Evolutionary conservation across 306 rosid genomes (phyloP).

Genomic region (Arachis stenosperma): DNA sequence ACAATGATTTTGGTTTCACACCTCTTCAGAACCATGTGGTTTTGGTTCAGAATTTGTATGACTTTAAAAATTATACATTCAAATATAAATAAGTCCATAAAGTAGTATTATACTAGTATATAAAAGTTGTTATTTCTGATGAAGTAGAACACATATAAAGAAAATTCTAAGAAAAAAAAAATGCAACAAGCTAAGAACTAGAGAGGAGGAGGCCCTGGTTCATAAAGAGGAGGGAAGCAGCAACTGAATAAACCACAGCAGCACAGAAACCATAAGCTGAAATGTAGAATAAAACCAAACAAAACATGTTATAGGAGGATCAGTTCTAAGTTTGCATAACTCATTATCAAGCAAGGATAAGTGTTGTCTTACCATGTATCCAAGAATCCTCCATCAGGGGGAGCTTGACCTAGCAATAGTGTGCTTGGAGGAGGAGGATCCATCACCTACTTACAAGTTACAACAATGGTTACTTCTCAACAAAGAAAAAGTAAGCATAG

Average conservation of each 20-base stretch:
- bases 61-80: too few species aligned
- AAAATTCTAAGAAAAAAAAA: neutral
- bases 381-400: constrained; percentile 52
- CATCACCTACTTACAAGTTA: constrained; percentile 39
- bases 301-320: neutral
- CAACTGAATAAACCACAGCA: constrained; percentile 75
- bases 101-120: too few species aligned
- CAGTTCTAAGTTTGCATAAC: neutral
- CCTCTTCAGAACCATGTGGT: too few species aligned
- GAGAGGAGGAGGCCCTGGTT: constrained; percentile 69
- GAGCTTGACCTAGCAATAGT: constrained; percentile 57
- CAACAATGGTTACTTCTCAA: constrained; percentile 1
- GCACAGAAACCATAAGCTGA: constrained; percentile 75
- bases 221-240: constrained; percentile 77
- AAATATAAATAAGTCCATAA: too few species aligned
- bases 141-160: neutral
- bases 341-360: neutral
- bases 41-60: too few species aligned
- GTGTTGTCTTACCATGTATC: constrained; percentile 52
- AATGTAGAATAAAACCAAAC: constrained; percentile 18
- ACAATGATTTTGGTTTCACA: neutral
- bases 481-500: too few species aligned
- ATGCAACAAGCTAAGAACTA: constrained; percentile 31
- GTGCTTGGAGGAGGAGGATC: constrained; percentile 55
- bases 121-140: too few species aligned